Evolutionary conservation across 306 rosid species (phyloP), one percentile per base, ranked within the genome.

Genomic region (Cicer pinnatifidum): DNA sequence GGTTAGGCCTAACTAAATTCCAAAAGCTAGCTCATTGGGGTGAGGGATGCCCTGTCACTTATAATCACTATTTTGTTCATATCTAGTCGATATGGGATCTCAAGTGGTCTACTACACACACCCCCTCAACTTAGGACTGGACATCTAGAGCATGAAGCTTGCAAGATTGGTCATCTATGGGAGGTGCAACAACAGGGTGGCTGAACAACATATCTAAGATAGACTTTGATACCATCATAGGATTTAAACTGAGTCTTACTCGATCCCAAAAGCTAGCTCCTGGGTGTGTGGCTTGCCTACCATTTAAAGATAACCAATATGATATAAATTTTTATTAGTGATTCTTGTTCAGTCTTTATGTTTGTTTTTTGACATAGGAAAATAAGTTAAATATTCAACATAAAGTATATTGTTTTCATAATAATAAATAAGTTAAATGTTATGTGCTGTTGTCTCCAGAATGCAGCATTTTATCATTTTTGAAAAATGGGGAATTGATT

Each of bases 391-490:
- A 11, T 47, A 5, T 47, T 47, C 33, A 28, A 28, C 3, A 51
- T 7, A 12, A 50, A 46, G 12, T 46, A 11, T 46, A 46, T 46
- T 46, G 15, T 46, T 46, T 46, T 4, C 52, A 11, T 46, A 28
- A 28, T 4, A 53, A 13, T 28, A 53, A 15, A 16, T 16, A 61
- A 61, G 67, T 56, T 62, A 41, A 28, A 13, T 46, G 12, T 61
- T 38, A 13, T 58, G 20, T 23, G 69, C 65, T 45, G 10, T 60
- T 50, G 50, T 47, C 69, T 48, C 47, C 66, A 38, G 67, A 78
- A 28, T 61, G 48, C 63, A 28, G 48, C 35, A 39, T 78, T 33
- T 60, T 60, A 66, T 63, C 28, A 44, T 43, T 59, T 43, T 73
- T 72, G 35, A 20, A 72, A 44, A 10, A 44, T 12, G 10, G 10